phyloP scores from a whole-genome alignment of 176 grass and related monocot genomes.

The Tillandsia fasciculata region DNA sequence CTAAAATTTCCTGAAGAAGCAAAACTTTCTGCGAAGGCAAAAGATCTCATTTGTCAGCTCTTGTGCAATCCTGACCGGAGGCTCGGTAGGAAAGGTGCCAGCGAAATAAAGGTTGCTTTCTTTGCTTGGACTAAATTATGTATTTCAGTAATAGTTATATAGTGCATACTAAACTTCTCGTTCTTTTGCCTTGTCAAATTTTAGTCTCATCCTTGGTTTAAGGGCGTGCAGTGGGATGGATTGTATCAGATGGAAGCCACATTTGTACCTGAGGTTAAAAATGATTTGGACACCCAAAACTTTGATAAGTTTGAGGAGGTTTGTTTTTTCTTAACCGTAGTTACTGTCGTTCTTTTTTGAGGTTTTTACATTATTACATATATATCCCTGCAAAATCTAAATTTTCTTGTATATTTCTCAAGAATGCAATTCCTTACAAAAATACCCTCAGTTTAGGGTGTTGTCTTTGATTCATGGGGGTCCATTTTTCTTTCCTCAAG shows the following conservation, averaged over 20 bases:
- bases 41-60: not conserved
- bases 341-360: too few relatives aligned
- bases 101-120: constrained; percentile 1
- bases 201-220: constrained; percentile 47
- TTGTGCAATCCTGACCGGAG: not conserved
- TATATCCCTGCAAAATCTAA: too few relatives aligned
- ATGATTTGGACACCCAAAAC: constrained; percentile 34
- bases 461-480: too few relatives aligned
- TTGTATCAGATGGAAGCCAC: constrained; percentile 31
- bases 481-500: too few relatives aligned
- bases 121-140: not conserved
- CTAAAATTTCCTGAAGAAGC: constrained; percentile 44
- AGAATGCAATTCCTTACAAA: too few relatives aligned
- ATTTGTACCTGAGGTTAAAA: constrained; percentile 34
- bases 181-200: not conserved
- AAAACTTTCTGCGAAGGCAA: constrained; percentile 25
- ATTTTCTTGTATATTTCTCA: too few relatives aligned
- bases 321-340: not conserved
- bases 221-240: constrained; percentile 27
- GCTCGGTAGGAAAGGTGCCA: not conserved
- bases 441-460: too few relatives aligned
- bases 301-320: constrained; percentile 43
- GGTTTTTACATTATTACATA: too few relatives aligned
- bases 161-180: not conserved
- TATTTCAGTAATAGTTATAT: not conserved